Evolutionary conservation across 2,329 filamentous ascomycete species (phyloP).

Genomic region (Aureobasidium musti): DNA sequence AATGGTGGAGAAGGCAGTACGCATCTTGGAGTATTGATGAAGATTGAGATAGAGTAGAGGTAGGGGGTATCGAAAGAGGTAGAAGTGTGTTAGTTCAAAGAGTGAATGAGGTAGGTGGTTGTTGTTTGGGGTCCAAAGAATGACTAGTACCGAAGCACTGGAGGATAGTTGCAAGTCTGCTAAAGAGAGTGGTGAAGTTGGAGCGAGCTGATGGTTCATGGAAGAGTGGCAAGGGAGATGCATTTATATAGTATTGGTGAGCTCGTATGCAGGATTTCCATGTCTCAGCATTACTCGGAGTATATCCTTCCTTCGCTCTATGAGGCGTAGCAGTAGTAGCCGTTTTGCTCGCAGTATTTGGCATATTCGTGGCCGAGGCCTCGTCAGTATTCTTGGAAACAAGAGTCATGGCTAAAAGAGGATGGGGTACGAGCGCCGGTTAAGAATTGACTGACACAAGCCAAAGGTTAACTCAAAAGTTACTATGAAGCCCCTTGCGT

Average conservation of each 20-base stretch:
- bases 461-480: background rate
- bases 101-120: conserved; percentile 20
- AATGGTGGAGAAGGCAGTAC: conserved; percentile 14
- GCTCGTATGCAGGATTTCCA: background rate
- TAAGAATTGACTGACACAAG: conserved; percentile 20
- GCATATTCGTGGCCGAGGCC: conserved; percentile 4
- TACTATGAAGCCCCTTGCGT: background rate
- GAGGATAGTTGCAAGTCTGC: conserved; percentile 22
- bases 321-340: conserved; percentile 10
- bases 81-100: conserved; percentile 16
- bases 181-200: conserved; percentile 23
- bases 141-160: conserved; percentile 28
- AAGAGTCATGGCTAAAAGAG: conserved; percentile 3
- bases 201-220: conserved; percentile 18
- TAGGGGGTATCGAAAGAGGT: conserved; percentile 17
- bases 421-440: conserved; percentile 1
- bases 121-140: conserved; percentile 21
- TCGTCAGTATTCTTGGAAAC: background rate
- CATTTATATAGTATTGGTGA: conserved; percentile 1
- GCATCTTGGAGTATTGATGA: background rate
- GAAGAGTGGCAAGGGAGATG: background rate
- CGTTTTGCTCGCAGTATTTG: conserved; percentile 3
- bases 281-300: conserved; percentile 8
- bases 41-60: background rate
- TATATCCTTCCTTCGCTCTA: background rate